Base-by-base conservation (phyloP, 257 asterid genomes). In the Solanum appendiculatum region DNA sequence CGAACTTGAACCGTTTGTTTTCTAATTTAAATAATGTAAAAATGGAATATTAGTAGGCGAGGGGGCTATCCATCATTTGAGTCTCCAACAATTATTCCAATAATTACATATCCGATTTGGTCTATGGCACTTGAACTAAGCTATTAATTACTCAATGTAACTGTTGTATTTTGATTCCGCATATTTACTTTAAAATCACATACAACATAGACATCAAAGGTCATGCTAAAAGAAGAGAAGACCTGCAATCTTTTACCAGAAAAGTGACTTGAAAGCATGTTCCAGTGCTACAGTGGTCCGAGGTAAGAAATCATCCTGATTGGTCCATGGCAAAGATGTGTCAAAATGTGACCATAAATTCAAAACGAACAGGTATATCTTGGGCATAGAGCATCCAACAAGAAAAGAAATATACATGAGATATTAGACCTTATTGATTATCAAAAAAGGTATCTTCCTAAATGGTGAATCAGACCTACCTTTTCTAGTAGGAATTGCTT, bases 261-360 rank as follows among this genome's bases (percentile, higher is more conserved):
- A 91, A 93, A 97, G 95, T 86, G 98, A 94, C 88, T 95, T 95
- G 97, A 86, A 96, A 90, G 90, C 90, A 86, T 93, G 86, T 90
- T 96, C 97, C 83, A 95, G 91, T 3, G 98, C 99, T 64, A 96
- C 98, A 3, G 99, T 96, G 11, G 99, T 93, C 92, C 99, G 96
- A 34, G 99, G 99, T 90, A 97, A 94, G 93, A 97, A 97, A 93
- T 97, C 99, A 87, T 97, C 99, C 99, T 97, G 93, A 87, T 88
- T 40, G 68, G 63, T 83, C 84, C 84, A 89, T 85, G 68, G 85
- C 8, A 83, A 87, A 74, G 37, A 37, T 25, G 60, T 18, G 63
- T 48, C 37, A 42, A 84, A 48, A 73, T 77, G 85, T 56, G 80
- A 51, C 27, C 39, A 81, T 81, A 46, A 48, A 81, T 81, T 48